A percentile compares a stretch with the other conserved stretches of the same genome.
Evolutionary conservation across 2,329 filamentous ascomycete genomes (phyloP).

Genomic region (Botrytis porri): DNA sequence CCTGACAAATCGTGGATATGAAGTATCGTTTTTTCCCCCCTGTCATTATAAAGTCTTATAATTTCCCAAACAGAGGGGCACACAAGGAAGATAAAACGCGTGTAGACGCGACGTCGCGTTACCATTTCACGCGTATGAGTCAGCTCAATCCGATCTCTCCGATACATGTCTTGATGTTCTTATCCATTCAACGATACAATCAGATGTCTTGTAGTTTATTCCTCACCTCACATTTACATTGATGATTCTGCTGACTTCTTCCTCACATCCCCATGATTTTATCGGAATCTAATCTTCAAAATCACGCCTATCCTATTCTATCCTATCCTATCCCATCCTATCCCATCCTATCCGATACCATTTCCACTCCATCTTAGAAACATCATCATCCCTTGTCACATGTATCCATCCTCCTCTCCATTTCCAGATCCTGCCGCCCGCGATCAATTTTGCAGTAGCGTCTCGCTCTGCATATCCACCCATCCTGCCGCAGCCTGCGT

Average conservation of each 20-base stretch:
- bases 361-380: background rate
- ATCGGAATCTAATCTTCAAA: background rate
- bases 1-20: background rate
- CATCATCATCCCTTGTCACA: constrained; percentile 5
- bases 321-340: background rate
- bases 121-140: background rate
- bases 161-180: background rate
- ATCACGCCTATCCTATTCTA: background rate
- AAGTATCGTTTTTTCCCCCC: background rate
- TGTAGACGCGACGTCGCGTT: background rate
- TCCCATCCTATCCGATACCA: background rate
- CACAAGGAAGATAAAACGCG: constrained; percentile 7
- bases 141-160: background rate
- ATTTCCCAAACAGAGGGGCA: constrained; percentile 11
- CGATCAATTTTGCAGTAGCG: constrained; percentile 17
- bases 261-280: background rate
- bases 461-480: background rate
- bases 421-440: constrained; percentile 12
- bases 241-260: background rate
- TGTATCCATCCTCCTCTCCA: background rate
- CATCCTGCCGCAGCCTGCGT: background rate
- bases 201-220: background rate
- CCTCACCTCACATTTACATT: background rate
- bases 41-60: background rate
- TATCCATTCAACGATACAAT: background rate